These are phyloP conservation scores for Periconia digitata DNA, from an alignment of 2,329 filamentous ascomycete genomes.

Conservation along the genomic window DNA sequence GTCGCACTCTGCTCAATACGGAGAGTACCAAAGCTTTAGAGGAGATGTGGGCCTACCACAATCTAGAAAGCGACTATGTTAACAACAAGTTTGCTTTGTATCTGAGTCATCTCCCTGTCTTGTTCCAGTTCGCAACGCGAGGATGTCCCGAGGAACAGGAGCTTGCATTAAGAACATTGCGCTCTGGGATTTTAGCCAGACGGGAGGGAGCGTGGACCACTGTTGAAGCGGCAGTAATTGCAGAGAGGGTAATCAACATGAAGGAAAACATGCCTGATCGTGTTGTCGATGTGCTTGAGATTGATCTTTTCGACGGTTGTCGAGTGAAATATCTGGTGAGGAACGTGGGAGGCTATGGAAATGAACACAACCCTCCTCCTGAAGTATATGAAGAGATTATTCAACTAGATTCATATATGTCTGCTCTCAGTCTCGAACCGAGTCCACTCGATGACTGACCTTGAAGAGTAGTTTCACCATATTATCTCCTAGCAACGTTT, in stretches of 20 bases:
- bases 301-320: not conserved
- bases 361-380: not conserved
- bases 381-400: not conserved
- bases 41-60: not conserved
- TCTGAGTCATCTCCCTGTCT: not conserved
- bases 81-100: not conserved
- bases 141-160: not conserved
- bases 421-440: not conserved
- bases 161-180: not conserved
- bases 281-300: not conserved
- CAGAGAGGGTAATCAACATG: not conserved
- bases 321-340: not conserved
- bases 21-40: not conserved
- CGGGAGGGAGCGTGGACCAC: not conserved
- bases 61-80: not conserved
- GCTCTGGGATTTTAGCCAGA: not conserved
- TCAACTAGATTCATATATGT: not conserved
- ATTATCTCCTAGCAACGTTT: slow-evolving; percentile 4
- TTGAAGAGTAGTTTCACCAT: too few species aligned
- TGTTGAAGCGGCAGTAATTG: not conserved
- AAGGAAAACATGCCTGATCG: not conserved
- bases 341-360: not conserved
- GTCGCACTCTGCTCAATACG: not conserved
- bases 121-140: not conserved
- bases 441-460: not conserved